These are phyloP conservation scores for Phaffia rhodozyma DNA, from an alignment of 1,284 basidiomycete genomes.

Conservation along the genomic window DNA sequence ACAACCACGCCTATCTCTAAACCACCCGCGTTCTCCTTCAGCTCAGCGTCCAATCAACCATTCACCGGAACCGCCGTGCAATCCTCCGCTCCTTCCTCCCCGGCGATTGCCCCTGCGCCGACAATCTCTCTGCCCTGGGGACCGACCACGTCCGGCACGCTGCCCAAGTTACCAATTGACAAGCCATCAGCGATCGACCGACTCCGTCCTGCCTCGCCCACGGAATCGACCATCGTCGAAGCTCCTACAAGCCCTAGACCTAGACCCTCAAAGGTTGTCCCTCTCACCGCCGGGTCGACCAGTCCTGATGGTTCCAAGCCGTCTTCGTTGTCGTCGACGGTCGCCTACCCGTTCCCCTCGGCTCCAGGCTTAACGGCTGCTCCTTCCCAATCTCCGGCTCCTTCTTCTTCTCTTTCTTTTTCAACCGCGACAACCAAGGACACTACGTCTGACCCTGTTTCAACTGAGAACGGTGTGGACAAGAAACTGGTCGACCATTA, in stretches of 20 bases:
- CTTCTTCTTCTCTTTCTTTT: background rate
- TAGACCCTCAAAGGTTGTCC: background rate
- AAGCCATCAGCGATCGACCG: background rate
- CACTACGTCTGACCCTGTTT: background rate
- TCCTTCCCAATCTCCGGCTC: background rate
- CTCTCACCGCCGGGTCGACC: background rate
- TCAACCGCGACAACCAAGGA: background rate
- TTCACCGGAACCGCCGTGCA: background rate
- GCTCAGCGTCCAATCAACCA: background rate
- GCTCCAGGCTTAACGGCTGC: background rate
- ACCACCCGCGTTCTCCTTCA: constrained; percentile 10
- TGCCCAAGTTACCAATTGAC: background rate
- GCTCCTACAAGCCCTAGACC: constrained; percentile 7
- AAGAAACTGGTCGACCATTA: constrained; percentile 8
- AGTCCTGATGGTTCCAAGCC: background rate
- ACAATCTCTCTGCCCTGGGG: constrained; percentile 7
- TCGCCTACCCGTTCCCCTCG: background rate
- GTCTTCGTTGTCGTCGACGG: background rate
- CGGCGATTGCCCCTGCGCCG: constrained; percentile 8
- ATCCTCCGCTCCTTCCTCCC: background rate
- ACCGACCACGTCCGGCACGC: background rate
- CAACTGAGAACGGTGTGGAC: background rate
- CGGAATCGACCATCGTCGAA: constrained; percentile 4
- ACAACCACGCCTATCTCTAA: background rate
- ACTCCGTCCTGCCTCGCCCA: background rate